Percentiles rank a stretch among this genome's conserved stretches.
These are phyloP conservation scores for Aspergillus cristatus DNA, from an alignment of 495 filamentous ascomycete species.

Conservation along the genomic window DNA sequence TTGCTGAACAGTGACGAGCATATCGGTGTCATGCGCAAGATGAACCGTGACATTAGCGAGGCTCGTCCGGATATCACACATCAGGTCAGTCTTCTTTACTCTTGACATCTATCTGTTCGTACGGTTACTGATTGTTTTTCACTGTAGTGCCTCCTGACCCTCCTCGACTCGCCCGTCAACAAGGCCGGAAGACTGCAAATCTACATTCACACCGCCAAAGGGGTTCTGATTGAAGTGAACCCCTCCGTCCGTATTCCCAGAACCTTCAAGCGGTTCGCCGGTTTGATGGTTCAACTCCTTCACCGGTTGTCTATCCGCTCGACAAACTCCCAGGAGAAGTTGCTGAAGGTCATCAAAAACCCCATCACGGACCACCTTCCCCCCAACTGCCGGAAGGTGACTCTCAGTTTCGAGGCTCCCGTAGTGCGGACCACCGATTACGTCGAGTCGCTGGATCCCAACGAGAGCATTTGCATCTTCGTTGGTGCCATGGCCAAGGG, in stretches of 20 bases:
- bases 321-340: slow-evolving; percentile 91
- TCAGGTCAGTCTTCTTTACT: slow-evolving; percentile 55
- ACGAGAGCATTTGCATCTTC: slow-evolving; percentile 94
- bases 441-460: slow-evolving; percentile 61
- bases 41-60: slow-evolving; percentile 97
- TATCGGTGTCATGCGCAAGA: slow-evolving; percentile 97
- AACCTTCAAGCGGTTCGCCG: slow-evolving; percentile 97
- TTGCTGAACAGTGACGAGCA: slow-evolving; percentile 98
- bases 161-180: slow-evolving; percentile 96
- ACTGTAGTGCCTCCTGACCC: slow-evolving; percentile 85
- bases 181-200: slow-evolving; percentile 96
- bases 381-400: slow-evolving; percentile 95
- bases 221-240: slow-evolving; percentile 94
- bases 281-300: slow-evolving; percentile 97
- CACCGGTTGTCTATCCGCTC: slow-evolving; percentile 94
- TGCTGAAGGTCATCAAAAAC: slow-evolving; percentile 94
- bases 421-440: slow-evolving; percentile 86
- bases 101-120: neutral
- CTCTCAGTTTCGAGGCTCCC: slow-evolving; percentile 81
- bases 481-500: slow-evolving; percentile 98
- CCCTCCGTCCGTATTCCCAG: slow-evolving; percentile 93
- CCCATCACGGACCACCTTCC: slow-evolving; percentile 95
- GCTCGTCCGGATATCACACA: slow-evolving; percentile 96
- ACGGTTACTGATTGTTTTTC: slow-evolving; percentile 5
- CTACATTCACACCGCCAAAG: slow-evolving; percentile 95